Percentiles rank a stretch among this genome's conserved stretches.
phyloP scores from a whole-genome alignment of 2,329 filamentous ascomycete genomes.

The Exophiala sideris region DNA sequence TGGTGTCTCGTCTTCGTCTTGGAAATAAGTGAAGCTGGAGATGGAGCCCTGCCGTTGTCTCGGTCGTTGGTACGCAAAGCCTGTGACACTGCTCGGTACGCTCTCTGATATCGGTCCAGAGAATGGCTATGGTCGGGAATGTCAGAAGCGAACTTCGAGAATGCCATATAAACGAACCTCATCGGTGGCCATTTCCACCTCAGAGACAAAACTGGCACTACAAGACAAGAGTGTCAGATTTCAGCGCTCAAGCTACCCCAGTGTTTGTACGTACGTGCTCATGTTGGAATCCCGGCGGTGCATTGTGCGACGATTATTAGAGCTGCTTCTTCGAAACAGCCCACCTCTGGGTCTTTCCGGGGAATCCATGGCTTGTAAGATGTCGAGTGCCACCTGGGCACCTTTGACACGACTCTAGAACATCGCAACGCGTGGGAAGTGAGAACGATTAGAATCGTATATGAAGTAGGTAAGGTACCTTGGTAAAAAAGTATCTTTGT shows the following conservation, averaged over 20 bases:
- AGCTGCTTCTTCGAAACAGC: neutral
- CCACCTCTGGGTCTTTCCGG: too few species aligned
- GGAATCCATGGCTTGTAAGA: too few species aligned
- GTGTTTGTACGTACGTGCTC: neutral
- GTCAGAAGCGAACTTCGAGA: conserved; percentile 1
- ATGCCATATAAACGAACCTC: conserved; percentile 58
- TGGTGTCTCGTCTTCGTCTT: conserved; percentile 62
- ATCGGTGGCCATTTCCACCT: conserved; percentile 98
- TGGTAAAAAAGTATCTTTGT: too few species aligned
- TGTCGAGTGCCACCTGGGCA: too few species aligned
- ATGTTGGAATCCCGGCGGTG: neutral
- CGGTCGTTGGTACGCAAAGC: conserved; percentile 78
- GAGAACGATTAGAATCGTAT: too few species aligned
- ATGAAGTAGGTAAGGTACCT: too few species aligned
- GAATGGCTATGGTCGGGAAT: conserved; percentile 59
- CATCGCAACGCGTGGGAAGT: too few species aligned
- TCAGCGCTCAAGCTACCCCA: too few species aligned
- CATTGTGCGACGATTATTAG: neutral
- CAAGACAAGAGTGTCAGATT: neutral
- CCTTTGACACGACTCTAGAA: too few species aligned
- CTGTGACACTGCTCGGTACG: conserved; percentile 88
- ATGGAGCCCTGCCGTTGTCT: conserved; percentile 69
- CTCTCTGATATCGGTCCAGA: conserved; percentile 92
- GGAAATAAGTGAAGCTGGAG: conserved; percentile 84
- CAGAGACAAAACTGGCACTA: conserved; percentile 75